phyloP scores from a whole-genome alignment of 2,329 filamentous ascomycete species.

The Colletotrichum brevisporum region DNA sequence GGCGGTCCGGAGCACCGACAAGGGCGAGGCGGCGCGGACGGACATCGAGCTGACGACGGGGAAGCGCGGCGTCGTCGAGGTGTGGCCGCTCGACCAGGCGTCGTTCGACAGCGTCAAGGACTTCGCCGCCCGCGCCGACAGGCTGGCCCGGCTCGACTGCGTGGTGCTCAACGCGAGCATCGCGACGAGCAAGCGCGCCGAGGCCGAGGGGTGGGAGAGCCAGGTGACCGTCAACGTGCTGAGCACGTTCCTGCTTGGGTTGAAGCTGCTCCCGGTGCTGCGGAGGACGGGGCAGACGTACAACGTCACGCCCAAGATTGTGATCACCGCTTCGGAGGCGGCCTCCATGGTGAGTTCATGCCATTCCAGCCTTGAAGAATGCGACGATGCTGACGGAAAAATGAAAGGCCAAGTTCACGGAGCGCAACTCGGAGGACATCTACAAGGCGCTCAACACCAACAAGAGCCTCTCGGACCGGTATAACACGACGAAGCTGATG shows the following conservation, averaged over 20 bases:
- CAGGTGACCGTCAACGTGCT: constrained; percentile 63
- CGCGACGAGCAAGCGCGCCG: constrained; percentile 21
- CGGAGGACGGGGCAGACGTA: constrained; percentile 50
- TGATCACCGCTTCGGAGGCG: constrained; percentile 57
- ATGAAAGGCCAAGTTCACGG: constrained; percentile 50
- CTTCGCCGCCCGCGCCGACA: constrained; percentile 52
- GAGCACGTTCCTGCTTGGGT: constrained; percentile 59
- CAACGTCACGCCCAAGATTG: constrained; percentile 53
- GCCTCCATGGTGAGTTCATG: constrained; percentile 44
- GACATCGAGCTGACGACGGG: constrained; percentile 46
- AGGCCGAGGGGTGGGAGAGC: constrained; percentile 57
- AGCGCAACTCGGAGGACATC: constrained; percentile 49
- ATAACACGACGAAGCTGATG: constrained; percentile 53
- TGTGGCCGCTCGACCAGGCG: constrained; percentile 61
- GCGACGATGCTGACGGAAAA: constrained; percentile 1
- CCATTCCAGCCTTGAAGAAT: not conserved
- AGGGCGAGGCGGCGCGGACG: constrained; percentile 56
- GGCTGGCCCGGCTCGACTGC: constrained; percentile 53
- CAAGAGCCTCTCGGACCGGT: constrained; percentile 49
- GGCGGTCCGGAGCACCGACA: constrained; percentile 55
- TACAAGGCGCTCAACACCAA: constrained; percentile 51
- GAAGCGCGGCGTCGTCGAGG: constrained; percentile 49
- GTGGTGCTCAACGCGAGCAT: constrained; percentile 55
- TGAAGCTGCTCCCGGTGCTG: constrained; percentile 60
- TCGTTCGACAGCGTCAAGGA: constrained; percentile 43